These are phyloP conservation scores for Taphrina deformans DNA, from an alignment of 1,139 yeast species.

Conservation along the genomic window DNA sequence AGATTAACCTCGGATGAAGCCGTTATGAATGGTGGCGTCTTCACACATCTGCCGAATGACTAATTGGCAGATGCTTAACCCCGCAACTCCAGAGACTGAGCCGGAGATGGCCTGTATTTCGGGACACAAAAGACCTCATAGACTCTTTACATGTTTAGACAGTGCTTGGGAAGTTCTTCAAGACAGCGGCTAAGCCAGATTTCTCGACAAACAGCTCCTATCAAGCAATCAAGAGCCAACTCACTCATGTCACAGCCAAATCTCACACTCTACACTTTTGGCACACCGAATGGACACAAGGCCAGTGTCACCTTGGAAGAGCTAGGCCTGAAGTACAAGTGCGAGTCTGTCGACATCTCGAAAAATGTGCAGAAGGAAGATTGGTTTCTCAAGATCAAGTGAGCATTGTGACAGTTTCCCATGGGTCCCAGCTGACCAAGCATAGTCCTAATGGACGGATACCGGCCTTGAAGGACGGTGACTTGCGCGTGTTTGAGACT, in stretches of 20 bases:
- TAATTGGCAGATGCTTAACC: background rate
- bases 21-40: no score
- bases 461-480: constrained; percentile 57
- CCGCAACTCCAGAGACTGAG: background rate
- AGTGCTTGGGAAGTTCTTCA: background rate
- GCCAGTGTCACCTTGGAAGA: constrained; percentile 54
- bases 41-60: background rate
- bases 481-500: constrained; percentile 52
- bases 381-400: constrained; percentile 54
- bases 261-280: constrained; percentile 23
- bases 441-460: constrained; percentile 54
- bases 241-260: constrained; percentile 1
- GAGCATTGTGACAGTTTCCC: background rate
- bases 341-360: constrained; percentile 49
- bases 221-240: background rate
- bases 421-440: background rate
- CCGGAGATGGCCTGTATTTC: background rate
- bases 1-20: no score
- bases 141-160: background rate
- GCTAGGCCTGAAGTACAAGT: constrained; percentile 53
- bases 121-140: background rate
- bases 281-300: constrained; percentile 61
- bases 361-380: constrained; percentile 50
- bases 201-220: background rate
- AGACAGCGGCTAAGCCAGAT: background rate